Evolutionary conservation across 2,329 filamentous ascomycete species (phyloP), one percentile per base, ranked within the genome.

Genomic region (Alternaria angustiovoidea): DNA sequence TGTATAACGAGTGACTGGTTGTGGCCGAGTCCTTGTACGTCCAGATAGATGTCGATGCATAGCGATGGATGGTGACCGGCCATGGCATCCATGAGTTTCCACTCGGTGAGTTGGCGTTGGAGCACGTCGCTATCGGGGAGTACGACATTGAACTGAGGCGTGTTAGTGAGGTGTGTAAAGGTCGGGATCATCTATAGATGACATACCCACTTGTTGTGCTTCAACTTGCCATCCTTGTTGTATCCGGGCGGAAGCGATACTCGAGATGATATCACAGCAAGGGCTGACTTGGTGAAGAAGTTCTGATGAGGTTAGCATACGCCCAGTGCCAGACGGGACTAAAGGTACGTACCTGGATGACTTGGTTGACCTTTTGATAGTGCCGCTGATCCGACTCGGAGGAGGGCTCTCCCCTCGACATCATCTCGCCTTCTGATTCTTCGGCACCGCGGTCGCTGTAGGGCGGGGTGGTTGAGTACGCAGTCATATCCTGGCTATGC

Each of bases 71-170:
- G 95, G 60, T 87, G 88, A 70, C 91, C 90, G 51, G 92, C 88
- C 64, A 91, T 86, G 61, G 91, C 88, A 76, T 94, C 91, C 74
- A 91, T 91, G 46, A 83, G 86, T 78, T 90, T 94, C 94, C 94
- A 99, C 59, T 88, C 84, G 69, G 86, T 86, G 64, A 98, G 86
- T 66, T 95, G 91, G 66, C 96, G 90, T 71, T 87, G 85, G 74
- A 97, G 93, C 62, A 91, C 89, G 74, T 97, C 92, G 64, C 94
- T 94, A 71, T 99, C 95, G 70, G 96, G 91, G 44, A 97, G 90
- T 68, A 97, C 91, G 69, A 97, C 89, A 82, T 97, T 96, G 81
- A 97, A 99, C 95, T 98, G 73, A 0, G 7, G 7, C 3, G 16
- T 22, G 62, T 71, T 43, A 75, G 68, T 41, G 5, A 18, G 7